Evolutionary conservation across 2,329 filamentous ascomycete species (phyloP).

Genomic region (Exserohilum rostratum): DNA sequence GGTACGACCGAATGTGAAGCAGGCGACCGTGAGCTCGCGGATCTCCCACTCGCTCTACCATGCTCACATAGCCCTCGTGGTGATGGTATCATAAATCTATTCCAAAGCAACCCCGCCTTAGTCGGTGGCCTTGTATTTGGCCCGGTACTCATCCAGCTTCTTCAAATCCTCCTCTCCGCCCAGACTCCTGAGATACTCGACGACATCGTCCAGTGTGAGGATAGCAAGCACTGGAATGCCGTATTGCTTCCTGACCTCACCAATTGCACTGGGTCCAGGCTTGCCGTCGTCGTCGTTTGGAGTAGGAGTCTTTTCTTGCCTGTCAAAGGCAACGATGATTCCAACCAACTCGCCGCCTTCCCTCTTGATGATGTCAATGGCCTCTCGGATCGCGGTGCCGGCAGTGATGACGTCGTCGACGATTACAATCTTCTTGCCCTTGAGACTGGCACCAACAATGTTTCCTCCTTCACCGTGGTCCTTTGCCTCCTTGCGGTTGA

Average conservation of each 20-base stretch:
- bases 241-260: slow-evolving; percentile 81
- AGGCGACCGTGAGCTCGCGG: neutral
- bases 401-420: slow-evolving; percentile 97
- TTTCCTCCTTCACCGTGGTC: slow-evolving; percentile 93
- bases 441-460: slow-evolving; percentile 85
- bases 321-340: slow-evolving; percentile 86
- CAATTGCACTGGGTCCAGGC: slow-evolving; percentile 79
- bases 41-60: neutral
- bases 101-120: slow-evolving; percentile 12
- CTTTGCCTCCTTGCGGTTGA: slow-evolving; percentile 96
- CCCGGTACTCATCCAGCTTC: slow-evolving; percentile 48
- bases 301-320: slow-evolving; percentile 79
- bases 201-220: slow-evolving; percentile 80
- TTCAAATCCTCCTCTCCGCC: slow-evolving; percentile 55
- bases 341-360: slow-evolving; percentile 86
- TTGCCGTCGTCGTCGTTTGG: slow-evolving; percentile 66
- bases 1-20: neutral
- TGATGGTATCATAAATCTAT: slow-evolving; percentile 2
- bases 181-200: slow-evolving; percentile 52
- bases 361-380: slow-evolving; percentile 83
- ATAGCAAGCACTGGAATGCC: slow-evolving; percentile 84
- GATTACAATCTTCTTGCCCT: slow-evolving; percentile 84
- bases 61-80: neutral
- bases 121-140: slow-evolving; percentile 50
- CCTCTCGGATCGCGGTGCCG: slow-evolving; percentile 91